A percentile compares a stretch with the other conserved stretches of the same genome.
phyloP scores from a whole-genome alignment of 164 flowering plant genomes.

The Litsea cubeba region DNA sequence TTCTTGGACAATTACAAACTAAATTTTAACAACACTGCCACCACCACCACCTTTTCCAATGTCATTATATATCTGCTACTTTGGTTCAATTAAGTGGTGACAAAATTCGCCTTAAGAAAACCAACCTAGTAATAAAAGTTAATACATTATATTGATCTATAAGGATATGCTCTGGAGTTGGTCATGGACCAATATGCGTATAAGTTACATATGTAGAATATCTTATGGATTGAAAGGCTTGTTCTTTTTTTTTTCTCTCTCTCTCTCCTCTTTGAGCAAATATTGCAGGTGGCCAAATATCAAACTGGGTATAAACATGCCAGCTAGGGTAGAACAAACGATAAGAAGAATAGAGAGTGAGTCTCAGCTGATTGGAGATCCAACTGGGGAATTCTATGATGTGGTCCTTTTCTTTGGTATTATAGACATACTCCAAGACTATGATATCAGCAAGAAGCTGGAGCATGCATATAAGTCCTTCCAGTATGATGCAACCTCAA shows the following conservation, averaged over 20 bases:
- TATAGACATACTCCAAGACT: slow-evolving; percentile 80
- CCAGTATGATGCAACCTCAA: slow-evolving; percentile 71
- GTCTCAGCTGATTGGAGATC: slow-evolving; percentile 38
- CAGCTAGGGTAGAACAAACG: slow-evolving; percentile 64
- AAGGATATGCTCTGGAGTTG: no score
- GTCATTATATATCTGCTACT: no score
- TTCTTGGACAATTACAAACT: no score
- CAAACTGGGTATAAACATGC: slow-evolving; percentile 66
- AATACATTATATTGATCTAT: no score
- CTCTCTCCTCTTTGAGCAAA: neutral
- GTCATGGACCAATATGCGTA: no score
- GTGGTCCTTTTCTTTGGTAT: slow-evolving; percentile 73
- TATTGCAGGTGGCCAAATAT: slow-evolving; percentile 48
- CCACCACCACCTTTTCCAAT: no score
- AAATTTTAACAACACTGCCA: no score
- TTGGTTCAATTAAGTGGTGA: no score
- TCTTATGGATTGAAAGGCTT: neutral
- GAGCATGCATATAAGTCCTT: slow-evolving; percentile 83
- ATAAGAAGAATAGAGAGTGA: slow-evolving; percentile 43
- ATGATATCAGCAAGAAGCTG: slow-evolving; percentile 79
- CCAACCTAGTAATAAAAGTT: no score
- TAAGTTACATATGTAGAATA: neutral
- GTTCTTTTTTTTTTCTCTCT: neutral
- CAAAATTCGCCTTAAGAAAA: no score
- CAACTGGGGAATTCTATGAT: slow-evolving; percentile 55